A percentile compares a stretch with the other conserved stretches of the same genome.
These are phyloP conservation scores for Anisogramma anomala DNA, from an alignment of 2,329 filamentous ascomycete species.

Conservation along the genomic window DNA sequence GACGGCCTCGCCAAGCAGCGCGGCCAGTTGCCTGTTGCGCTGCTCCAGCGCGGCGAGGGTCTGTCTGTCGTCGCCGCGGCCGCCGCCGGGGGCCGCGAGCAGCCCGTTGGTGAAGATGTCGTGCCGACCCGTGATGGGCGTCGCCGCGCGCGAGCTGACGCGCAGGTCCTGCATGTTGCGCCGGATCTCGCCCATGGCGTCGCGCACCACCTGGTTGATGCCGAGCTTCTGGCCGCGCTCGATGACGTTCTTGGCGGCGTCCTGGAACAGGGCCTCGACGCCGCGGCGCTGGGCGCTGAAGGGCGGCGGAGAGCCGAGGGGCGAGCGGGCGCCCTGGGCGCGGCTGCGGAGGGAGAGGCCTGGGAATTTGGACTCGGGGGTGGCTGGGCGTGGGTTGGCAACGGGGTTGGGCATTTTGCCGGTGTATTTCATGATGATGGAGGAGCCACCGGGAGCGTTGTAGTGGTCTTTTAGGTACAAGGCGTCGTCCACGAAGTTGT, in stretches of 20 bases:
- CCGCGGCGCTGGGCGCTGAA: constrained; percentile 45
- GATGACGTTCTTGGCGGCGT: constrained; percentile 63
- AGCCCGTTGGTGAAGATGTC: constrained; percentile 10
- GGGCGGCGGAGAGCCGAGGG: constrained; percentile 34
- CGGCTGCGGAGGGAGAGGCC: constrained; percentile 29
- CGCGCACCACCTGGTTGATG: constrained; percentile 70
- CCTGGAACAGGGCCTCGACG: constrained; percentile 62
- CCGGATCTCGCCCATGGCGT: constrained; percentile 67
- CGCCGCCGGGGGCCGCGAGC: constrained; percentile 19
- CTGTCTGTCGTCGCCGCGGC: constrained; percentile 15
- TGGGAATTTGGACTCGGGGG: constrained; percentile 24
- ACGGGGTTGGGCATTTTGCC: constrained; percentile 34
- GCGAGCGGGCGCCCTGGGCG: constrained; percentile 30
- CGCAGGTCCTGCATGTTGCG: constrained; percentile 55
- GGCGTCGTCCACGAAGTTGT: constrained; percentile 78
- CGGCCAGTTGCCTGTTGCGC: constrained; percentile 55
- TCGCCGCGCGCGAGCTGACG: constrained; percentile 26
- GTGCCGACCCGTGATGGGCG: constrained; percentile 19
- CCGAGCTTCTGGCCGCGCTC: constrained; percentile 65
- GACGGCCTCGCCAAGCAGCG: constrained; percentile 57
- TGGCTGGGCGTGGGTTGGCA: constrained; percentile 20
- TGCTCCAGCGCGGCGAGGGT: constrained; percentile 43
- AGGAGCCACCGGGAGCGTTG: constrained; percentile 46
- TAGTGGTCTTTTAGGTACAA: constrained; percentile 60
- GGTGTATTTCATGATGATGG: constrained; percentile 62